Evolutionary conservation across 208 protist species (phyloP).

Genomic region (Acanthamoeba culbertsoni): DNA sequence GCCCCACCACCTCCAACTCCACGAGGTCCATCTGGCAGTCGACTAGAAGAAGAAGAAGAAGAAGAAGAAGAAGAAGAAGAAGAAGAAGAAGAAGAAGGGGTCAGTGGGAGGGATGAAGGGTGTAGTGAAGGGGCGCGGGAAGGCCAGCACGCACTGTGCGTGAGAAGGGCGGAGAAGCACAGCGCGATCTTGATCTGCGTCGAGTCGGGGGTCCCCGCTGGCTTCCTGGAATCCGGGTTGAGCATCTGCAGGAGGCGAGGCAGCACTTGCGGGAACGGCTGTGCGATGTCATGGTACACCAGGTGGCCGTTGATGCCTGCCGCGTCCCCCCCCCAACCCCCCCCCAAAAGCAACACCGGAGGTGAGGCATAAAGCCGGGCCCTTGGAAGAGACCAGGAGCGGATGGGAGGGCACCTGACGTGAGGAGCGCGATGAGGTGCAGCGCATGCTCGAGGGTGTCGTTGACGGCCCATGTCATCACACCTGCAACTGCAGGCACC

Average conservation of each 20-base stretch:
- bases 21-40: conserved; percentile 32
- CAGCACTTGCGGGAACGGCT: conserved; percentile 10
- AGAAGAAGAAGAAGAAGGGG: not conserved
- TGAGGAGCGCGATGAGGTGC: conserved; percentile 28
- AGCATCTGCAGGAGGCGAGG: conserved; percentile 43
- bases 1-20: not conserved
- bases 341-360: not conserved
- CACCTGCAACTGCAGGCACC: not conserved
- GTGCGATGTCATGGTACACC: not conserved
- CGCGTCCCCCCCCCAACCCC: not conserved
- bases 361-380: not conserved
- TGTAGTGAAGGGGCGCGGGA: too few species aligned
- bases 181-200: conserved; percentile 15
- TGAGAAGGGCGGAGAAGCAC: conserved; percentile 19
- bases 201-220: not conserved
- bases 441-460: conserved; percentile 32
- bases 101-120: not conserved
- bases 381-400: not conserved
- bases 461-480: conserved; percentile 47
- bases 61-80: not conserved
- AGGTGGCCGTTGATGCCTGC: conserved; percentile 23
- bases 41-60: not conserved
- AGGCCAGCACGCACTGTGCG: not conserved
- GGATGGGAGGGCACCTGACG: not conserved
- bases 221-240: not conserved